phyloP scores from a whole-genome alignment of 2,329 filamentous ascomycete genomes.

The Aureobasidium sp. region DNA sequence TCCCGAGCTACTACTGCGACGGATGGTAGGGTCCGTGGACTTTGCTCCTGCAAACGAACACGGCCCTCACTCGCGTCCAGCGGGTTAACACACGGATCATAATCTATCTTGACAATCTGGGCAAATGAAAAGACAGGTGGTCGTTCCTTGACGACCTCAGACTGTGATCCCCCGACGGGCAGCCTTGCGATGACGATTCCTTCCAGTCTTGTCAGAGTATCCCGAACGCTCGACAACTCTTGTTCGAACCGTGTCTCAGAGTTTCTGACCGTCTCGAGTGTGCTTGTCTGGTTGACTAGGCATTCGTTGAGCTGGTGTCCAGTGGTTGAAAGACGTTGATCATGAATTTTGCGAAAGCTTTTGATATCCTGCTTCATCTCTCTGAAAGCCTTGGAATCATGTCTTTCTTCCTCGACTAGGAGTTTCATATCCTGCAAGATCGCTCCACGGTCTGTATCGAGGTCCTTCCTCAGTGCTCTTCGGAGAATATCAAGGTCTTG shows the following conservation, averaged over 20 bases:
- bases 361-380: neutral
- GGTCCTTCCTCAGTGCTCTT: neutral
- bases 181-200: neutral
- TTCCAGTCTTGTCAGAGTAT: neutral
- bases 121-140: neutral
- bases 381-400: too few relatives aligned
- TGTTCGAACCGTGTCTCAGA: neutral
- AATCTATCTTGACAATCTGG: neutral
- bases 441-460: neutral
- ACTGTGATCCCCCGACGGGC: neutral
- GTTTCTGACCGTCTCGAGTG: neutral
- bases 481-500: neutral
- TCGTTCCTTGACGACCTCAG: neutral
- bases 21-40: neutral
- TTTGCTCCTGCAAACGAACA: neutral
- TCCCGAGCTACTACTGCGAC: neutral
- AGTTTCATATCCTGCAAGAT: neutral
- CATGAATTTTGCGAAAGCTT: neutral
- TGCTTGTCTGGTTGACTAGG: neutral
- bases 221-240: neutral
- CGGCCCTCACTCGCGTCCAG: neutral
- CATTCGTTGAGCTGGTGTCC: neutral
- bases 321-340: neutral
- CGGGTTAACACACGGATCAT: neutral
- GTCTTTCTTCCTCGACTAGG: neutral